These are phyloP conservation scores for Wickerhamiella domercqiae DNA, from an alignment of 805 yeast genomes.

Conservation along the genomic window DNA sequence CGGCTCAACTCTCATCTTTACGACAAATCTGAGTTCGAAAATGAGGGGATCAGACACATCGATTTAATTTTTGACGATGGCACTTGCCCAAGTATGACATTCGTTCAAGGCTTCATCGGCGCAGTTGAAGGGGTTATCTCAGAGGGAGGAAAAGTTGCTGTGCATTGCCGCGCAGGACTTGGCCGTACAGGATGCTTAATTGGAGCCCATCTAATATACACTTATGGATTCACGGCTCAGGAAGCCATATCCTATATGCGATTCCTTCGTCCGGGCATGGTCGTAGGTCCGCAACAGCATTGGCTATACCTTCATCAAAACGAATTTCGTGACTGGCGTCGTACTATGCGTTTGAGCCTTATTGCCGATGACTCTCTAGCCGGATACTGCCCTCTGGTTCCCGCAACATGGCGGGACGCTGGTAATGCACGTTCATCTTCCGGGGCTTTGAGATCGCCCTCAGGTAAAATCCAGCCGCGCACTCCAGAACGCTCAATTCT, in stretches of 20 bases:
- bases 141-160: constrained; percentile 86
- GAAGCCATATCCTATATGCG: constrained; percentile 96
- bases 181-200: constrained; percentile 97
- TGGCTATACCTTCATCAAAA: constrained; percentile 94
- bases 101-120: constrained; percentile 83
- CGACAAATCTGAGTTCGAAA: constrained; percentile 69
- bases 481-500: constrained; percentile 71
- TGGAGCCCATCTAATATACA: constrained; percentile 91
- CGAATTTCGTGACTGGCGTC: constrained; percentile 92
- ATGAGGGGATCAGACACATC: constrained; percentile 69
- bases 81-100: constrained; percentile 89
- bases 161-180: constrained; percentile 97
- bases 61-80: constrained; percentile 98
- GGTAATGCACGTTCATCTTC: background rate
- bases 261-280: constrained; percentile 97
- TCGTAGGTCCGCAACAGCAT: constrained; percentile 99
- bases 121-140: constrained; percentile 82
- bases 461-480: constrained; percentile 26
- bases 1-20: constrained; percentile 85
- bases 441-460: constrained; percentile 20
- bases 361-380: constrained; percentile 34
- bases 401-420: constrained; percentile 10
- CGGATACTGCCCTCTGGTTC: constrained; percentile 25
- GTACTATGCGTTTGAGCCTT: constrained; percentile 68
- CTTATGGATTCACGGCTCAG: constrained; percentile 92